Conservation (phyloP, 495 filamentous ascomycete genomes). For the Penicillium dipodomyicola region DNA sequence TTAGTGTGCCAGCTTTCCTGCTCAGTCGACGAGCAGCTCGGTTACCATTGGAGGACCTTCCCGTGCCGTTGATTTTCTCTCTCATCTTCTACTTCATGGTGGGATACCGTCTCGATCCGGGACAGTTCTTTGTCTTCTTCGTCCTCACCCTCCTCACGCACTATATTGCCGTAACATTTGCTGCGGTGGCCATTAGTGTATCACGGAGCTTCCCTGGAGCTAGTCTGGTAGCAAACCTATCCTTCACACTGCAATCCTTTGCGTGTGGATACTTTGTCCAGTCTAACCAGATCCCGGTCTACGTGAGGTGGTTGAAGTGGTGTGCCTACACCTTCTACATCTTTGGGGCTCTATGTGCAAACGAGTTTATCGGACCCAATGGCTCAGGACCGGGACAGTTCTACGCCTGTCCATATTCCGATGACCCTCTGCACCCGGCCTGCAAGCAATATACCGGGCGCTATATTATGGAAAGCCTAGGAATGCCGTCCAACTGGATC, state of each 20-base stretch:
- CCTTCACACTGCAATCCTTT: conserved; percentile 67
- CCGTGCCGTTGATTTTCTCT: conserved; percentile 64
- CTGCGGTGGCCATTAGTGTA: conserved; percentile 57
- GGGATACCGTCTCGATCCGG: conserved; percentile 58
- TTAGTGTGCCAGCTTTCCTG: conserved; percentile 63
- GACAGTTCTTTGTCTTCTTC: conserved; percentile 69
- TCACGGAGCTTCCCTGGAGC: conserved; percentile 61
- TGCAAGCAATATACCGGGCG: conserved; percentile 65
- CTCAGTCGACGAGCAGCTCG: conserved; percentile 63
- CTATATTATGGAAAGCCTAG: conserved; percentile 64
- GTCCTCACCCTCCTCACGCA: conserved; percentile 60
- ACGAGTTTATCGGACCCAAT: conserved; percentile 60
- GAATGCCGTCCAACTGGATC: conserved; percentile 62
- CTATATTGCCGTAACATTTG: conserved; percentile 63
- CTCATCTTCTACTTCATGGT: conserved; percentile 75
- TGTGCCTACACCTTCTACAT: conserved; percentile 59
- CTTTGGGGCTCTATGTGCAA: conserved; percentile 63
- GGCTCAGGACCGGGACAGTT: conserved; percentile 45
- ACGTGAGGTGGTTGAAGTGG: conserved; percentile 68
- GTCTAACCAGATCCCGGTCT: conserved; percentile 66
- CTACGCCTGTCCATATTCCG: conserved; percentile 64
- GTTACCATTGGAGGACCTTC: conserved; percentile 63
- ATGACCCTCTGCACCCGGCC: conserved; percentile 52
- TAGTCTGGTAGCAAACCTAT: conserved; percentile 63
- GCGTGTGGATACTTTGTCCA: conserved; percentile 74